phyloP scores from a whole-genome alignment of 2,329 filamentous ascomycete genomes.

The Curvularia sp. region DNA sequence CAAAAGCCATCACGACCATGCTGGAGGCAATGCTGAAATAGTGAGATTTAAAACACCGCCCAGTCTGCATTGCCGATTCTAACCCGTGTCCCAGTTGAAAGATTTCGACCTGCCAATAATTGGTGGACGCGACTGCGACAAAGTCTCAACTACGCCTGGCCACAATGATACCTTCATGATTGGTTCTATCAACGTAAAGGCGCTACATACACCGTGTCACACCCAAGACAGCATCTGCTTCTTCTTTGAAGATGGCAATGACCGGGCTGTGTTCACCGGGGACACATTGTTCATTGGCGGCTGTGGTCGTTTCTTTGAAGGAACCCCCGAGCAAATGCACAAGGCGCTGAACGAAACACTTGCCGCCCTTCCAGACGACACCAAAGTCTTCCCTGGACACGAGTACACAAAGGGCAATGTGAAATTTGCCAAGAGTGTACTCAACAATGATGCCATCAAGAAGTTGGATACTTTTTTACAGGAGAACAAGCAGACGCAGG shows the following conservation, averaged over 20 bases:
- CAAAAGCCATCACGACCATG: slow-evolving; percentile 86
- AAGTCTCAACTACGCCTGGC: slow-evolving; percentile 77
- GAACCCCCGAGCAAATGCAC: slow-evolving; percentile 84
- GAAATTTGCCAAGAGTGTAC: slow-evolving; percentile 81
- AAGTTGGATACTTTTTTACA: slow-evolving; percentile 79
- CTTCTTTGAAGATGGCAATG: slow-evolving; percentile 80
- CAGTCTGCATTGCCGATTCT: not conserved
- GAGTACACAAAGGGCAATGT: slow-evolving; percentile 99
- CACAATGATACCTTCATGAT: slow-evolving; percentile 82
- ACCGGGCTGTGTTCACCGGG: slow-evolving; percentile 88
- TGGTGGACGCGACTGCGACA: slow-evolving; percentile 84
- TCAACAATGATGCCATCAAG: slow-evolving; percentile 74
- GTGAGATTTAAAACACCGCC: slow-evolving; percentile 55
- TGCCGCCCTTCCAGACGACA: slow-evolving; percentile 83
- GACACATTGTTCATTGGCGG: slow-evolving; percentile 96
- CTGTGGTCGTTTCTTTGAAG: slow-evolving; percentile 96
- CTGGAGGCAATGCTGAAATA: slow-evolving; percentile 86
- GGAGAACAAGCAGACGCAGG: slow-evolving; percentile 85
- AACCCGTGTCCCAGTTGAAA: slow-evolving; percentile 57
- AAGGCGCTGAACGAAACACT: slow-evolving; percentile 87
- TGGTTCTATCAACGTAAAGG: slow-evolving; percentile 81
- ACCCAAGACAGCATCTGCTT: slow-evolving; percentile 99
- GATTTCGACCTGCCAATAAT: slow-evolving; percentile 75
- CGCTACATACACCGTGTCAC: slow-evolving; percentile 95
- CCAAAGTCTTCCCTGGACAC: slow-evolving; percentile 91